Evolutionary conservation across 1,284 basidiomycete genomes (phyloP), one percentile per base, ranked within the genome.

Genomic region (Termitomyces sp.): DNA sequence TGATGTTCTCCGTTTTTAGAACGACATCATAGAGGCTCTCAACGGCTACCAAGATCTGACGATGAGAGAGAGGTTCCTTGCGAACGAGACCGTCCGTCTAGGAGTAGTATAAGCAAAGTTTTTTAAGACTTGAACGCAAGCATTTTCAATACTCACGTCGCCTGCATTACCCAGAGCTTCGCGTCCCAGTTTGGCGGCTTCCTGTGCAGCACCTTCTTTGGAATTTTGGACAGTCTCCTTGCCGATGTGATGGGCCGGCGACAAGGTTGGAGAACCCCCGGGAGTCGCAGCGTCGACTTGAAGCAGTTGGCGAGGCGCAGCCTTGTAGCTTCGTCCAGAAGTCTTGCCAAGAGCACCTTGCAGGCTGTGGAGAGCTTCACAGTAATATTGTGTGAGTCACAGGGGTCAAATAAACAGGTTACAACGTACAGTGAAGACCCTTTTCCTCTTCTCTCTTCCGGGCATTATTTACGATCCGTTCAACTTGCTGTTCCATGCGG

Each of bases 401-500:
- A 10, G 9, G 16, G 0, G 18, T 28, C 51, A 40, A 40, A 11
- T n/a, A 18, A n/a, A 13, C 21, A 49, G 9, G 24, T 13, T 9
- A 8, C 4, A 39, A 71, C 79, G 64, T 59, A 89, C 86, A 85
- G 60, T 84, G 78, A 41, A 82, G 60, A 11, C 84, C 84, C 65
- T 88, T 91, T 64, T 90, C 87, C 68, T 85, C 88, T 67, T 93
- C 90, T 59, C 91, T 80, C 68, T 90, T 78, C 60, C 93, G 84
- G 2, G 94, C 91, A 66, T 91, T 93, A 63, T 88, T 93, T 16
- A 99, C 94, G 58, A 99, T 91, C 54, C 96, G 78, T 72, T 98
- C 95, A 11, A 99, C 96, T 67, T 99, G 96, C 56, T 92, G 86
- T 61, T 96, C 92, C 91, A 99, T 95, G 55, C 92, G 83, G 63